Conservation (phyloP, 768 basidiomycete genomes). For the Naganishia kalamii region DNA sequence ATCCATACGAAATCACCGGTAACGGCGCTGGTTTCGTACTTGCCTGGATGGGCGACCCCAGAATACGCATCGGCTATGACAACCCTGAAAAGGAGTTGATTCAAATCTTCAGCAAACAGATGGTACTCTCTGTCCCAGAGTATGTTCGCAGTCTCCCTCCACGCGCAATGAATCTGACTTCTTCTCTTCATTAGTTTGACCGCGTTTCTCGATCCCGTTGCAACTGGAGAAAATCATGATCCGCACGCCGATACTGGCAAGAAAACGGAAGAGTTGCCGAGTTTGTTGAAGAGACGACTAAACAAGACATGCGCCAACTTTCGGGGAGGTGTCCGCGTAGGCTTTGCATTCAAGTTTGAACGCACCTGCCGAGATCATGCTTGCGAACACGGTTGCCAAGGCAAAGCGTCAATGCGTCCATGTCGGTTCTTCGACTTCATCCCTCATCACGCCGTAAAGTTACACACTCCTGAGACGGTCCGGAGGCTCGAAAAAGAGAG, state of each 20-base stretch:
- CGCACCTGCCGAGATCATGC: constrained; percentile 63
- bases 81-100: constrained; percentile 71
- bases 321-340: constrained; percentile 75
- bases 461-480: constrained; percentile 48
- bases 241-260: constrained; percentile 20
- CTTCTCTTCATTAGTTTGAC: too few species aligned
- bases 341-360: constrained; percentile 74
- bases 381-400: constrained; percentile 56
- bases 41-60: constrained; percentile 71
- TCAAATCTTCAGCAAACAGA: constrained; percentile 71
- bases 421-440: constrained; percentile 75
- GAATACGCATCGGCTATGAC: constrained; percentile 61
- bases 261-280: constrained; percentile 20
- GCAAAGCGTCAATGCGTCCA: constrained; percentile 60
- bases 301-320: constrained; percentile 77
- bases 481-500: constrained; percentile 20
- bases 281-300: constrained; percentile 38
- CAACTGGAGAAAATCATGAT: constrained; percentile 34
- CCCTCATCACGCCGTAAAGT: constrained; percentile 68
- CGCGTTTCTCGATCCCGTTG: constrained; percentile 41
- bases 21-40: constrained; percentile 80
- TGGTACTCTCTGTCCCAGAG: constrained; percentile 81
- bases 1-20: constrained; percentile 66
- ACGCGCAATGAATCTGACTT: too few species aligned
- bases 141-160: constrained; percentile 48